These are phyloP conservation scores for Brasilioporus rufonigricans DNA, from an alignment of 768 basidiomycete species.

Conservation along the genomic window DNA sequence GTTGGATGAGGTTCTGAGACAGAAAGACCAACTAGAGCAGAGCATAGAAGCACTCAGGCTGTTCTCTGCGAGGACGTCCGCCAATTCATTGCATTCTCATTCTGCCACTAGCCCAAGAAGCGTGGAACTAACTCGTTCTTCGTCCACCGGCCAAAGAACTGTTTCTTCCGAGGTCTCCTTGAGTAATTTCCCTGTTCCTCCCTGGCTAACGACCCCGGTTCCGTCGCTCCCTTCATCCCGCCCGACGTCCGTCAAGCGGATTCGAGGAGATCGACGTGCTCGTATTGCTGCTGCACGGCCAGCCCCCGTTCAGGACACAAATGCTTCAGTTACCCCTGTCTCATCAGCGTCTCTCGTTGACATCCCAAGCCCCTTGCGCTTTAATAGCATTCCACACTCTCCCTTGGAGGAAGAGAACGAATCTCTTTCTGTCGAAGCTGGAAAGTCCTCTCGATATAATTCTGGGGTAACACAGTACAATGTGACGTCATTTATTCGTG, in stretches of 20 bases:
- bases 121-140: constrained; percentile 18
- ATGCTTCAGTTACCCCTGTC: constrained; percentile 24
- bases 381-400: constrained; percentile 17
- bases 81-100: constrained; percentile 31
- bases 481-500: constrained; percentile 70
- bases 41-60: constrained; percentile 58
- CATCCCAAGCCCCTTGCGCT: constrained; percentile 14
- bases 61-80: constrained; percentile 33
- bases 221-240: constrained; percentile 19
- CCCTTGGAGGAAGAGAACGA: constrained; percentile 14
- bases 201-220: constrained; percentile 29
- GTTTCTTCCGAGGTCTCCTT: constrained; percentile 57
- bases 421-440: constrained; percentile 10
- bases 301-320: constrained; percentile 3
- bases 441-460: constrained; percentile 27
- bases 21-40: constrained; percentile 62
- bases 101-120: constrained; percentile 22
- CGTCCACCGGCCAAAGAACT: constrained; percentile 27
- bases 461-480: constrained; percentile 62
- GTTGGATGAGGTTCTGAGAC: constrained; percentile 52
- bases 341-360: constrained; percentile 25
- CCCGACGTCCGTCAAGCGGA: constrained; percentile 16
- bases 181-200: constrained; percentile 68
- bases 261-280: constrained; percentile 21
- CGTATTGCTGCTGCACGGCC: constrained; percentile 12